Evolutionary conservation across 257 asterid genomes (phyloP).

Genomic region (Thymus quinquecostatus): DNA sequence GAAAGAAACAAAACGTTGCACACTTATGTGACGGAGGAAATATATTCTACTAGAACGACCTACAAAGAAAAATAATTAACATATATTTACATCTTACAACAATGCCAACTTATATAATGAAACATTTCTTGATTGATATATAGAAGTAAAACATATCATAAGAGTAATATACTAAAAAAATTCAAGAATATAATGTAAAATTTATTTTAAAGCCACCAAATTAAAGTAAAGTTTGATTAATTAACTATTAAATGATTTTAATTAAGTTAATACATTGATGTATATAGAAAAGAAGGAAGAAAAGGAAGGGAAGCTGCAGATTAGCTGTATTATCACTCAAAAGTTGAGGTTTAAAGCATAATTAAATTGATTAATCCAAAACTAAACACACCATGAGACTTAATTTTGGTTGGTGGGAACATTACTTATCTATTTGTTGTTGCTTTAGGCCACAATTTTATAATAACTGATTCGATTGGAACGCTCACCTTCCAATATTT

Average conservation of each 20-base stretch:
- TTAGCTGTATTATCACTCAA: constrained; percentile 37
- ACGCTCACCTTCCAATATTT: constrained; percentile 18
- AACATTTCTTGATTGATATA: too few relatives aligned
- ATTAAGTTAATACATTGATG: neutral
- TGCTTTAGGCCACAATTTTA: constrained; percentile 28
- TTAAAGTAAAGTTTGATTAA: neutral
- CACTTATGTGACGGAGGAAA: too few relatives aligned
- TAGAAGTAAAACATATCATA: too few relatives aligned
- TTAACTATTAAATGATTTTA: neutral
- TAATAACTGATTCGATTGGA: constrained; percentile 29
- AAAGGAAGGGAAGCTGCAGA: constrained; percentile 4
- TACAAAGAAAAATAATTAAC: too few relatives aligned
- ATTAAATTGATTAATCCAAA: constrained; percentile 11
- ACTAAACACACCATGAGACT: constrained; percentile 15
- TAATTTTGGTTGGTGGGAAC: constrained; percentile 34
- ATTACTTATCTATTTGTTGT: constrained; percentile 29
- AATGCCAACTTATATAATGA: too few relatives aligned
- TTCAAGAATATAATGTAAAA: too few relatives aligned
- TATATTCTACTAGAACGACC: too few relatives aligned
- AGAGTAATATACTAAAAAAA: too few relatives aligned
- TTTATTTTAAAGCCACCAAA: neutral
- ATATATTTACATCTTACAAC: too few relatives aligned
- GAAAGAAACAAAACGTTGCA: too few relatives aligned
- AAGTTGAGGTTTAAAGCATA: constrained; percentile 11
- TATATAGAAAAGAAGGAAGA: neutral